Evolutionary conservation across 768 basidiomycete species (phyloP).

Genomic region (Tricholoma sp.): DNA sequence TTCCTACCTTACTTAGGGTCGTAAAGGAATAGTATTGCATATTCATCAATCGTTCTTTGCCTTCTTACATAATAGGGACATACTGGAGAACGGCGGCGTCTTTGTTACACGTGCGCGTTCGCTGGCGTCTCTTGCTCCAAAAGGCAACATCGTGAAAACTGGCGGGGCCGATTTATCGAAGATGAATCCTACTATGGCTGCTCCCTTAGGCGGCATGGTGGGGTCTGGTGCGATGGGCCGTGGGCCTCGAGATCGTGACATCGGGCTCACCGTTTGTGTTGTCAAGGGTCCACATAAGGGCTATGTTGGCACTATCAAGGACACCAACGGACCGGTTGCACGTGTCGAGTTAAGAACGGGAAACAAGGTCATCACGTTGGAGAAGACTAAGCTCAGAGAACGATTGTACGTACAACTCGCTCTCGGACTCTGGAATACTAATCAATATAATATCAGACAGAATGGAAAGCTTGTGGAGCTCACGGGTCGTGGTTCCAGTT

Average conservation of each 20-base stretch:
- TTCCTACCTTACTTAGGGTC: conserved; percentile 39
- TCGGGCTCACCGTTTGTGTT: conserved; percentile 74
- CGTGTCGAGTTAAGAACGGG: conserved; percentile 88
- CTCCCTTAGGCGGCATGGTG: conserved; percentile 68
- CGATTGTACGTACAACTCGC: conserved; percentile 51
- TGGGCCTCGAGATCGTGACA: conserved; percentile 76
- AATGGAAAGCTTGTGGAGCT: conserved; percentile 53
- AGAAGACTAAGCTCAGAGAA: conserved; percentile 70
- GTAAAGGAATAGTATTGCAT: conserved; percentile 88
- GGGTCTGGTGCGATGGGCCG: conserved; percentile 74
- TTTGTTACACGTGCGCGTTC: conserved; percentile 88
- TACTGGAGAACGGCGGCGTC: conserved; percentile 87
- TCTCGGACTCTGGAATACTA: neutral
- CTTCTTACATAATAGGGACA: conserved; percentile 90
- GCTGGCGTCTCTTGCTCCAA: conserved; percentile 81
- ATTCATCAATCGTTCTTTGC: conserved; percentile 93
- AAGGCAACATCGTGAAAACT: conserved; percentile 64
- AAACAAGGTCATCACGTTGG: conserved; percentile 85
- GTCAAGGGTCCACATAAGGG: conserved; percentile 89
- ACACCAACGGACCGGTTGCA: conserved; percentile 81
- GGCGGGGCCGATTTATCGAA: conserved; percentile 72
- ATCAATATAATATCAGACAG: conserved; percentile 32
- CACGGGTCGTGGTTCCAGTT: conserved; percentile 25
- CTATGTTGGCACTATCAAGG: conserved; percentile 88
- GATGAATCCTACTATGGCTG: conserved; percentile 79